A percentile compares a stretch with the other conserved stretches of the same genome.
Evolutionary conservation across 352 stramenopile species (phyloP).

Genomic region (Pythium oligandrum): DNA sequence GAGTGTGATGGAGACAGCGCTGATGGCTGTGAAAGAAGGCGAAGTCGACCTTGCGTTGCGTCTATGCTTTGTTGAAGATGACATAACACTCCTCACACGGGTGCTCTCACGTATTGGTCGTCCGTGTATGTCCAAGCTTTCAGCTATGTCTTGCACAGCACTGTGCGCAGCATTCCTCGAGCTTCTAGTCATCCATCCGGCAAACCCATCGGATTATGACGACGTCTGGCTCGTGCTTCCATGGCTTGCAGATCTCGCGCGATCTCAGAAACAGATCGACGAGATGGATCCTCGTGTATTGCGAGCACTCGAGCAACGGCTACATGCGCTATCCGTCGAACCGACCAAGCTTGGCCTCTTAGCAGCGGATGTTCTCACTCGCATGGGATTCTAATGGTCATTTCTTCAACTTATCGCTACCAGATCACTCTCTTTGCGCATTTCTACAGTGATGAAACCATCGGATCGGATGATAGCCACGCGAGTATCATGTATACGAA

Average conservation of each 20-base stretch:
- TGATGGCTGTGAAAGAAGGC: slow-evolving; percentile 31
- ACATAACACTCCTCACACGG: slow-evolving; percentile 32
- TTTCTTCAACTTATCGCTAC: neutral
- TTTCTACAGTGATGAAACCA: slow-evolving; percentile 7
- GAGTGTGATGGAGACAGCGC: slow-evolving; percentile 19
- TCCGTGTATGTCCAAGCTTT: slow-evolving; percentile 33
- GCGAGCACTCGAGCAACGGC: slow-evolving; percentile 24
- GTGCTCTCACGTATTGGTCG: slow-evolving; percentile 25
- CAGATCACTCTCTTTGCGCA: neutral
- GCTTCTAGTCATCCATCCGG: slow-evolving; percentile 26
- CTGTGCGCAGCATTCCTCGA: slow-evolving; percentile 50
- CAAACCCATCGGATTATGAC: neutral
- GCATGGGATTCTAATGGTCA: slow-evolving; percentile 18
- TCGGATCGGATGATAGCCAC: slow-evolving; percentile 13
- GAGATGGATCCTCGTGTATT: slow-evolving; percentile 38
- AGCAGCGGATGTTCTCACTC: slow-evolving; percentile 34
- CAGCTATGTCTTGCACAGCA: slow-evolving; percentile 27
- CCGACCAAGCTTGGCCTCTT: slow-evolving; percentile 26
- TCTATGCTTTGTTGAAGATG: slow-evolving; percentile 51
- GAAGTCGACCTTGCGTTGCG: slow-evolving; percentile 49
- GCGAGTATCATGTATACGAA: neutral
- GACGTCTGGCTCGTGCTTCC: slow-evolving; percentile 39
- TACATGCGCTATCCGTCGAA: slow-evolving; percentile 20
- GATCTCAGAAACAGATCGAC: slow-evolving; percentile 5
- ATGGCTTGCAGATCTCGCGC: slow-evolving; percentile 36